These are phyloP conservation scores for Serendipita sp. DNA, from an alignment of 768 basidiomycete genomes.

Conservation along the genomic window DNA sequence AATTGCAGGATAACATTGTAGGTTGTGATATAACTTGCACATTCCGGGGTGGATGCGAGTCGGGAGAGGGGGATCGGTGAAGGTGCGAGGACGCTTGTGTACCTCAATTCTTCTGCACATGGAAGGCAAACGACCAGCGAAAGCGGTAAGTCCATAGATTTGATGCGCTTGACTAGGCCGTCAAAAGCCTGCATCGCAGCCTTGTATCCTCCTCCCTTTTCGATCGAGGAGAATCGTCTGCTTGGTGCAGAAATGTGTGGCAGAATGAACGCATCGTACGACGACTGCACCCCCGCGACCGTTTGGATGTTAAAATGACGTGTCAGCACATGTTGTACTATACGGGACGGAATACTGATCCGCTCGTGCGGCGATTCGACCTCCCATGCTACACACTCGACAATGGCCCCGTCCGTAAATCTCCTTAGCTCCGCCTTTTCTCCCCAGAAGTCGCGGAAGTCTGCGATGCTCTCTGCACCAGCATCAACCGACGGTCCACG, in stretches of 20 bases:
- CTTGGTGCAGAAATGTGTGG: slow-evolving; percentile 25
- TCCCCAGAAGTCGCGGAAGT: slow-evolving; percentile 84
- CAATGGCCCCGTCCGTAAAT: slow-evolving; percentile 90
- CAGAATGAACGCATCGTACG: slow-evolving; percentile 11
- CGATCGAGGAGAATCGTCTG: slow-evolving; percentile 32
- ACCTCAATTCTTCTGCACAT: slow-evolving; percentile 56
- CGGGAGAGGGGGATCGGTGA: slow-evolving; percentile 43
- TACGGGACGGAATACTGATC: slow-evolving; percentile 53
- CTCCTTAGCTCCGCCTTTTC: slow-evolving; percentile 79
- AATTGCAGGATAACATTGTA: slow-evolving; percentile 62
- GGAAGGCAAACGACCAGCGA: slow-evolving; percentile 63
- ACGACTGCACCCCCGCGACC: slow-evolving; percentile 14
- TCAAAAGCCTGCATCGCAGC: slow-evolving; percentile 69
- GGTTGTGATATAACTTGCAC: slow-evolving; percentile 49
- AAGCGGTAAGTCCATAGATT: slow-evolving; percentile 63
- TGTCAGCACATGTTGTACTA: slow-evolving; percentile 58
- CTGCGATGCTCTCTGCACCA: slow-evolving; percentile 34
- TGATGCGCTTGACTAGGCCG: slow-evolving; percentile 55
- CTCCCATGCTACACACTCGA: slow-evolving; percentile 96
- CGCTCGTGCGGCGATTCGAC: slow-evolving; percentile 63
- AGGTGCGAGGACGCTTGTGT: slow-evolving; percentile 72
- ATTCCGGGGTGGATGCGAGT: slow-evolving; percentile 19
- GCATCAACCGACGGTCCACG: slow-evolving; percentile 67
- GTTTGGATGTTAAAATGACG: slow-evolving; percentile 53
- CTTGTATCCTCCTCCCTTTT: slow-evolving; percentile 46